These are phyloP conservation scores for Rhytidiadelphus loreus DNA, from an alignment of 225 moss, liverwort and hornwort genomes.

Conservation along the genomic window DNA sequence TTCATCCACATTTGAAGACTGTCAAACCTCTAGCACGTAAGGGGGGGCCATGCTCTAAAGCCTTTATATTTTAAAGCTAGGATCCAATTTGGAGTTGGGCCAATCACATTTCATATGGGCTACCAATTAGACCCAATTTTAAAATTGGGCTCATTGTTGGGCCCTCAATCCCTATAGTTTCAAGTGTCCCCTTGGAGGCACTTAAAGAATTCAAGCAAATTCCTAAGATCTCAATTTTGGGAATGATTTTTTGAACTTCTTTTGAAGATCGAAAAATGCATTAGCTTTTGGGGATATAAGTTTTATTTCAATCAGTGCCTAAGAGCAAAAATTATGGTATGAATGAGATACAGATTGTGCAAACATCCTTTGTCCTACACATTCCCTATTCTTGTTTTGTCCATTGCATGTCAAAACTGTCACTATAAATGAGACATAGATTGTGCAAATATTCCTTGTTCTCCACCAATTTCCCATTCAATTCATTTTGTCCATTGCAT, in stretches of 20 bases:
- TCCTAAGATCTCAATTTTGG: not conserved
- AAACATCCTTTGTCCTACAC: not conserved
- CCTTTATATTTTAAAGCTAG: too few relatives aligned
- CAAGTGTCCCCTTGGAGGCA: too few relatives aligned
- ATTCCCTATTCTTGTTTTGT: too few relatives aligned
- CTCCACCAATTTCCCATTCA: too few relatives aligned
- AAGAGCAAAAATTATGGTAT: not conserved
- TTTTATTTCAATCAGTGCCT: not conserved
- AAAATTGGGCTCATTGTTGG: not conserved
- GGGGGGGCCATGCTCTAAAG: too few relatives aligned
- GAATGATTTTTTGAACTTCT: not conserved
- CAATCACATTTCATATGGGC: not conserved
- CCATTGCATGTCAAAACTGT: fast-evolving
- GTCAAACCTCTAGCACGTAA: too few relatives aligned
- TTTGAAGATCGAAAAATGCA: not conserved
- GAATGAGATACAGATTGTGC: fast-evolving
- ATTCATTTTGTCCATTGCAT: too few relatives aligned
- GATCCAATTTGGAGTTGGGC: not conserved
- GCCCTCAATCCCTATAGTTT: not conserved
- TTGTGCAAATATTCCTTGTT: not conserved
- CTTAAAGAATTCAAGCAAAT: not conserved
- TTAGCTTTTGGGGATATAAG: not conserved
- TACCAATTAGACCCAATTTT: not conserved
- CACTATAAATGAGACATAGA: not conserved
- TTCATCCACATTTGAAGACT: too few relatives aligned